Base-by-base conservation (phyloP, 495 filamentous ascomycete genomes). In the Penicillium bialowiezense region DNA sequence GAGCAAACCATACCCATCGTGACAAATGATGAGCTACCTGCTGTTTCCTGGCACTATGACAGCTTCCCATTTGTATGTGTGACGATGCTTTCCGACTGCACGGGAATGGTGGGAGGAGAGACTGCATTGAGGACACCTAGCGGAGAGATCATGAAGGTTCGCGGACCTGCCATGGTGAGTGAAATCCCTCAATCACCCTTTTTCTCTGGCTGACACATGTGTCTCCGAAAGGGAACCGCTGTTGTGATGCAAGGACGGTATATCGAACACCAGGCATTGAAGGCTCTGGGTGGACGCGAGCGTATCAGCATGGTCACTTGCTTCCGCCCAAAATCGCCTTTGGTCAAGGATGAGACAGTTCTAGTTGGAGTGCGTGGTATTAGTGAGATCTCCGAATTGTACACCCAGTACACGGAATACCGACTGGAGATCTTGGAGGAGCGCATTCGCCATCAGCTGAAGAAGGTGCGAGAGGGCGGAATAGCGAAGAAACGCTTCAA, bases 51-150 rank as follows among this genome's bases (percentile, higher is more conserved):
- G 86, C 85, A 90, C 64, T 78, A 67, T 31, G 86, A 90, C 53
- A 84, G 81, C 53, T 89, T 86, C 59, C 87, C 87, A 1, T 90
- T 88, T 49, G 87, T 89, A 13, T 89, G 87, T 54, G 85, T 90
- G 19, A 74, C 81, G 4, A 90, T 89, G 87, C 75, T 89, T 36
- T 86, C 83, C 39, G 84, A 90, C 55, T 83, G 82, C 38, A 78
- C 72, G 0, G 71, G 72, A 12, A 90, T 89, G 86, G 69, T 85
- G 7, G 86, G 86, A 24, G 87, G 87, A 2, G 87, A 89, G 62
- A 89, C 86, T 2, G 86, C 81, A 4, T 66, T 89, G 15, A 71
- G 72, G 42, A 85, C 75, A 1, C 79, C 76, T 1, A 70, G 34
- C 2, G 84, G 84, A 0, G 78, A 83, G 5, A 73, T 87, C 21